phyloP scores from a whole-genome alignment of 2,329 filamentous ascomycete species.

The Penicillium sp. region DNA sequence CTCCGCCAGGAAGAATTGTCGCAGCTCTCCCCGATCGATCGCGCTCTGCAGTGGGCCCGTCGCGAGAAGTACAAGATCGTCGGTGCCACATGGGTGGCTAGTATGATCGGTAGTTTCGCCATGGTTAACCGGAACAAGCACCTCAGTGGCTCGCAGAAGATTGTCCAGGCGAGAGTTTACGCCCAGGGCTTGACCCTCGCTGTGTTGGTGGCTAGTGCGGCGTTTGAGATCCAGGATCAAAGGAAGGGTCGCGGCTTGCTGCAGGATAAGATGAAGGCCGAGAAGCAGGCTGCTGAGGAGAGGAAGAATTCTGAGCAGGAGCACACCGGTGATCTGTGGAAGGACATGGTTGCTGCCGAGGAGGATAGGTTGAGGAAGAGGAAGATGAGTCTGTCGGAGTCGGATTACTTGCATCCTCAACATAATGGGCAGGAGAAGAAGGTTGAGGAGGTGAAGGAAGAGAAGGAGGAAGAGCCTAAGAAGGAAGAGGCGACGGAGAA shows the following conservation, averaged over 20 bases:
- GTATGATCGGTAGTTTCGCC: slow-evolving; percentile 65
- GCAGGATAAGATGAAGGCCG: slow-evolving; percentile 65
- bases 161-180: slow-evolving; percentile 90
- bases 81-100: slow-evolving; percentile 68
- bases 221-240: slow-evolving; percentile 72
- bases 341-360: slow-evolving; percentile 44
- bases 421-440: too few species aligned
- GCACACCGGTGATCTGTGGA: slow-evolving; percentile 90
- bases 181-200: slow-evolving; percentile 81
- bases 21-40: slow-evolving; percentile 52
- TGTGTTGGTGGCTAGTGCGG: slow-evolving; percentile 71
- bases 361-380: too few species aligned
- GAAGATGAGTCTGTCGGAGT: too few species aligned
- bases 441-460: too few species aligned
- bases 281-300: slow-evolving; percentile 74
- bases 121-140: slow-evolving; percentile 70
- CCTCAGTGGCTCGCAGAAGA: slow-evolving; percentile 68
- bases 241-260: slow-evolving; percentile 53
- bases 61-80: slow-evolving; percentile 82
- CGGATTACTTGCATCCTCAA: too few species aligned
- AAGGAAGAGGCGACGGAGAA: too few species aligned
- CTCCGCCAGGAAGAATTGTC: slow-evolving; percentile 49
- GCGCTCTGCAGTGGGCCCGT: slow-evolving; percentile 62
- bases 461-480: too few species aligned
- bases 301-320: too few species aligned